Conservation (phyloP, 2,329 filamentous ascomycete genomes). For the Dactylellina cionopaga region DNA sequence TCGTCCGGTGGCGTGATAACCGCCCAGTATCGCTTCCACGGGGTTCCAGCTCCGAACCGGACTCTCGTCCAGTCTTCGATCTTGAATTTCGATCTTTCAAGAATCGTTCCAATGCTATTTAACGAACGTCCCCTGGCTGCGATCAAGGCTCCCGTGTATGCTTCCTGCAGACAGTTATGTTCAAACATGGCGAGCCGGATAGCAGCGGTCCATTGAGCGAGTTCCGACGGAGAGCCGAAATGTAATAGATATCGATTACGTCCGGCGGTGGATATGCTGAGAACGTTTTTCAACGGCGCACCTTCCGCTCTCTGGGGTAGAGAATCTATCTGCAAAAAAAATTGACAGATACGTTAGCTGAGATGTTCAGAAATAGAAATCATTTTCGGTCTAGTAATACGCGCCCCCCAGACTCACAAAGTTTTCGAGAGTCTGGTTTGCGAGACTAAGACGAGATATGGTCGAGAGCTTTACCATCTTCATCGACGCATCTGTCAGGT, state of each 20-base stretch:
- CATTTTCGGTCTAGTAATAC: no score
- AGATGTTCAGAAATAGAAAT: no score
- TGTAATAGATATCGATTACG: constrained; percentile 95
- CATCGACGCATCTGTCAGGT: constrained; percentile 94
- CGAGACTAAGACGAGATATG: background rate
- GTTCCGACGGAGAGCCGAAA: constrained; percentile 91
- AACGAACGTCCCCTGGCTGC: constrained; percentile 89
- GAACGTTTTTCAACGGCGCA: constrained; percentile 88
- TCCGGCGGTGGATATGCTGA: constrained; percentile 94
- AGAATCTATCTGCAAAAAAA: constrained; percentile 77
- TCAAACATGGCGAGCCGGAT: constrained; percentile 95
- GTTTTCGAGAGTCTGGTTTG: no score
- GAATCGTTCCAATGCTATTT: constrained; percentile 89
- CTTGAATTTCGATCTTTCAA: constrained; percentile 80
- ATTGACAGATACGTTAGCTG: constrained; percentile 54
- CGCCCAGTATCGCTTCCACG: constrained; percentile 97
- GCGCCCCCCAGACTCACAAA: no score
- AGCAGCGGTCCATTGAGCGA: constrained; percentile 94
- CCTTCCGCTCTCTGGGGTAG: constrained; percentile 81
- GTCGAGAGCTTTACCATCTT: constrained; percentile 78
- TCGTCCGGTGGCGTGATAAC: constrained; percentile 92
- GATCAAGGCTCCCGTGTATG: constrained; percentile 94
- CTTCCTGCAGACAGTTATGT: constrained; percentile 90
- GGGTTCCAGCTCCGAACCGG: constrained; percentile 92
- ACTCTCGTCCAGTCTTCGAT: constrained; percentile 95